Base-by-base conservation (phyloP, 768 basidiomycete species). In the Suillus bovinus region DNA sequence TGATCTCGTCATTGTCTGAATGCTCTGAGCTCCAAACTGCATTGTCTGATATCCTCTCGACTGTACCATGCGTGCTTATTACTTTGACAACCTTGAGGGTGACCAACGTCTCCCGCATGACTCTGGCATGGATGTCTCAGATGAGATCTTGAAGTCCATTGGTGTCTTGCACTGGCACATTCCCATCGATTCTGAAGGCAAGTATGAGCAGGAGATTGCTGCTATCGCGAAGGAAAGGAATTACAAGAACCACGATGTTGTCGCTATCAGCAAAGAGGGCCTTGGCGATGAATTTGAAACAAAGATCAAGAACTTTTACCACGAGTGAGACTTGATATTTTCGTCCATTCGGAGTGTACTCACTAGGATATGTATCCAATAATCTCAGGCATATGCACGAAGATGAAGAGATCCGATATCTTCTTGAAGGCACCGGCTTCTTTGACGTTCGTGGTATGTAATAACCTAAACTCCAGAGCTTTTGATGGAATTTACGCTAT, bases 351-450 rank as follows among this genome's bases (percentile, higher is more conserved):
- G 49, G 20, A 17, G 2, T 29, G 27, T 29, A 49, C 27, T 49
- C 47, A 49, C 27, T 27, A n/a, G n/a, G 17, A 8, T 17, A 27
- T 27, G 4, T 27, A 16, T 11, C 44, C 16, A 22, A 27, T 14
- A 31, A 24, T 27, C 0, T 31, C 66, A 93, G 92, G 69, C 94
- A 97, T 69, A 84, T 98, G 81, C 96, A 97, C 68, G 94, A 97
- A 74, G 95, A 97, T 69, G 95, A 98, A 70, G 95, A 98, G 76
- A 96, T 96, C 70, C 82, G 95, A 9, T 98, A 92, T 69, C 86
- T 96, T 67, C 49, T 50, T 10, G 49, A 50, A 29, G 96, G 96
- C n/a, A 86, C 85, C 41, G 95, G 94, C 0, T 99, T 87, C 81
- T 98, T 97, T 71, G 96, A 98, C 68, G 85, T 98, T 44, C 84